phyloP scores from a whole-genome alignment of 2,329 filamentous ascomycete species.

The Colletotrichum sublineola region DNA sequence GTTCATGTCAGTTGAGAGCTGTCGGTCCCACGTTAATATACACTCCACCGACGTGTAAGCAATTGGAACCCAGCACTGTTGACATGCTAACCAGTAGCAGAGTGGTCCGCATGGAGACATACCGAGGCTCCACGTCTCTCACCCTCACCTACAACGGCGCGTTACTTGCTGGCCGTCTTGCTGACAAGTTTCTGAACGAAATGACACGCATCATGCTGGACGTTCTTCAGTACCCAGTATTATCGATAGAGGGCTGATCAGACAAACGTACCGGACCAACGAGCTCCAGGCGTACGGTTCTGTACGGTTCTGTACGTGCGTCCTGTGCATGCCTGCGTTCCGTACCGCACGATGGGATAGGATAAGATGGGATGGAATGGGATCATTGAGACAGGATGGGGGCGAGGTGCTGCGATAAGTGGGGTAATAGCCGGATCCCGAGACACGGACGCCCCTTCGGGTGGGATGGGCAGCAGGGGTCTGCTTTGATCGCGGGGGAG shows the following conservation, averaged over 20 bases:
- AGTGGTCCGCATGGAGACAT: not conserved
- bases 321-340: not conserved
- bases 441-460: conserved; percentile 25
- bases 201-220: not conserved
- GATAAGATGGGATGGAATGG: not conserved
- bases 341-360: not conserved
- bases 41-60: not conserved
- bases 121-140: not conserved
- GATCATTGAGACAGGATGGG: conserved; percentile 6
- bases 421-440: not conserved
- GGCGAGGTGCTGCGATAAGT: conserved; percentile 39
- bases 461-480: not conserved
- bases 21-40: not conserved
- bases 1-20: not conserved
- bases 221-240: not conserved
- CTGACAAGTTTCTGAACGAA: not conserved
- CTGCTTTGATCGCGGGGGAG: conserved; percentile 9
- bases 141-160: not conserved
- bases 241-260: too few relatives aligned
- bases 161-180: not conserved
- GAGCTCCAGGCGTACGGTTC: not conserved
- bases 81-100: not conserved
- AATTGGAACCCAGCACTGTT: not conserved
- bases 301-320: not conserved
- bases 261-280: not conserved